Evolutionary conservation across 176 grass and related monocot genomes (phyloP).

Genomic region (Eleusine indica): DNA sequence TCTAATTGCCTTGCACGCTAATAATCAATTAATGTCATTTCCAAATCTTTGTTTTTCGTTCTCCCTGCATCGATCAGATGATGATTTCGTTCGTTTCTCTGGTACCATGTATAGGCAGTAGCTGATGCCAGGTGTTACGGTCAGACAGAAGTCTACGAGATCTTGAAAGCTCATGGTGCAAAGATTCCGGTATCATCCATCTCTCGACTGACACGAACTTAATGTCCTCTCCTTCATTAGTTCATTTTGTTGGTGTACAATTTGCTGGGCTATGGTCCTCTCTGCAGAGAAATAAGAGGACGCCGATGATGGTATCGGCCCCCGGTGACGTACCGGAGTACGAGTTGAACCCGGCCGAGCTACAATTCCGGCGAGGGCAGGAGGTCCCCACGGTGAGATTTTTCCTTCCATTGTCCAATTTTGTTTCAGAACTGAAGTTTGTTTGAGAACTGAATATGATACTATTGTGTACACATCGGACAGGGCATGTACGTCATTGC

Average conservation of each 20-base stretch:
- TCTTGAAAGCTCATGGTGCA: constrained; percentile 81
- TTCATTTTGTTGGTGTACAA: neutral
- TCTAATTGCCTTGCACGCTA: no score
- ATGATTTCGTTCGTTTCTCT: neutral
- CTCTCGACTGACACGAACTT: neutral
- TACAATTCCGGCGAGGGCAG: constrained; percentile 84
- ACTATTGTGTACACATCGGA: neutral
- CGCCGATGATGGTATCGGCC: constrained; percentile 74
- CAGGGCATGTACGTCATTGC: constrained; percentile 85
- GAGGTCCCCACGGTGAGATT: constrained; percentile 63
- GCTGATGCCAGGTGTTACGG: constrained; percentile 91
- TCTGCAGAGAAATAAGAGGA: constrained; percentile 66
- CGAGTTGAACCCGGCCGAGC: constrained; percentile 77
- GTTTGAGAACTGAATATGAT: neutral
- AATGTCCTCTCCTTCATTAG: neutral
- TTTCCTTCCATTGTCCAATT: neutral
- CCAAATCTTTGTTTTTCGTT: neutral
- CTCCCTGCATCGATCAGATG: neutral
- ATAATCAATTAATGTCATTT: neutral
- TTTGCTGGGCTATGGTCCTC: neutral
- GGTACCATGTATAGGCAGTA: constrained; percentile 48
- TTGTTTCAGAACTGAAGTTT: neutral
- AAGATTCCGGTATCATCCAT: constrained; percentile 61
- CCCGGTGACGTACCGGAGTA: constrained; percentile 82
- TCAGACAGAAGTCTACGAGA: constrained; percentile 66